Evolutionary conservation across 805 yeast species (phyloP).

Genomic region (Candida argentea): DNA sequence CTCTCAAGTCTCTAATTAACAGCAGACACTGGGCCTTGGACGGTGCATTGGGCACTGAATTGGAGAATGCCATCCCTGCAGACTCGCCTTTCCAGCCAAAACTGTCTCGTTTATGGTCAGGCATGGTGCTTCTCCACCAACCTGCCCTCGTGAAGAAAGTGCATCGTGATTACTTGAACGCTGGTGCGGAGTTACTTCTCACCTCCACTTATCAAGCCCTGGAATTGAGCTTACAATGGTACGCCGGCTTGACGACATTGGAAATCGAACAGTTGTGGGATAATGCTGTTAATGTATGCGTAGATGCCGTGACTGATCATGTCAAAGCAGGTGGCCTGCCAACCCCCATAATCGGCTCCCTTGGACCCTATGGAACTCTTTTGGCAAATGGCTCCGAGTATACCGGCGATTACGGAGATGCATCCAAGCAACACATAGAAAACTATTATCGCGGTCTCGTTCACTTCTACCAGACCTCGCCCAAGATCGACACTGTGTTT

Average conservation of each 20-base stretch:
- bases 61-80: constrained; percentile 10
- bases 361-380: constrained; percentile 74
- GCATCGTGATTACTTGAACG: constrained; percentile 39
- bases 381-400: constrained; percentile 64
- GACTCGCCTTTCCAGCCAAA: constrained; percentile 12
- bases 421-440: constrained; percentile 25
- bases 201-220: constrained; percentile 58
- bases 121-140: constrained; percentile 35
- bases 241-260: constrained; percentile 9
- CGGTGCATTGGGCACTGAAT: constrained; percentile 9
- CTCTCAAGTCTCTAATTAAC: not conserved
- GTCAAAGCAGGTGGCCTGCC: constrained; percentile 3
- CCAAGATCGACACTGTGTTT: constrained; percentile 45
- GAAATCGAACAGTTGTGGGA: constrained; percentile 13
- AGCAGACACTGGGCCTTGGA: constrained; percentile 6
- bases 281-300: constrained; percentile 14
- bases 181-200: constrained; percentile 46
- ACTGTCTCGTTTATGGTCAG: constrained; percentile 49
- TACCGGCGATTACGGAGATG: constrained; percentile 49
- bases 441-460: constrained; percentile 42
- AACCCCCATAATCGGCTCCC: constrained; percentile 43
- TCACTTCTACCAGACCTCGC: constrained; percentile 23
- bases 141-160: constrained; percentile 36
- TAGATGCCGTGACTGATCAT: constrained; percentile 8
- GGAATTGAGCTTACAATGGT: constrained; percentile 24